Evolutionary conservation across 108 stramenopile species (phyloP), one percentile per base, ranked within the genome.

Genomic region (Mediolabrus comicus): DNA sequence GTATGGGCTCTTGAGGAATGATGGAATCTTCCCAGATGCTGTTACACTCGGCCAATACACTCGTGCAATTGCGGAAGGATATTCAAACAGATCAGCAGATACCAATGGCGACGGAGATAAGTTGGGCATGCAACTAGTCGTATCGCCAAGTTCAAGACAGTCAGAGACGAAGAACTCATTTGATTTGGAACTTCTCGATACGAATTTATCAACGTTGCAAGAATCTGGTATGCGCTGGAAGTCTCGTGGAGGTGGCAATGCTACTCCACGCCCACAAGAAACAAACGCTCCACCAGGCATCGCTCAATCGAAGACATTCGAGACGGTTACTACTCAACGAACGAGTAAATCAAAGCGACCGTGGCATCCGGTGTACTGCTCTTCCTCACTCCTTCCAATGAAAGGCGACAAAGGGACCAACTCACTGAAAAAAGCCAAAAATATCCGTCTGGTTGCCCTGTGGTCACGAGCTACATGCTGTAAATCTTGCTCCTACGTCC

Each of bases 41-140:
- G 90, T 94, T 0, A 94, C 93, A 11, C 81, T 94, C 13, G 93
- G 93, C 31, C 90, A 92, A 54, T 94, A 94, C 71, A 94, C 93
- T 43, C 64, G 81, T 14, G 83, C 93, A 3, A 74, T 94, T 46
- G 93, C 93, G n/a, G 93, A 94, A 70, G 93, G 93, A 16, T 92
- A 85, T 77, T 92, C 90, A 16, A 94, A 88, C 35, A 57, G 76
- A 59, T 51, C 78, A 3, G 62, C 64, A 13, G 65, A 56, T 55
- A 81, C 69, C 29, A 70, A 71, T 67, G 32, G 22, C 17, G 52
- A 61, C 13, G 12, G 36, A 7, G 46, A 49, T 27, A 78, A 78
- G 55, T 53, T 71, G 2, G 77, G 77, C 51, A 67, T 62, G 70
- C 59, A 71, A 26, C 49, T 72, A 43, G 31, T 55, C 30, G 12